Evolutionary conservation across 2,329 filamentous ascomycete species (phyloP), one percentile per base, ranked within the genome.

Genomic region (Sphaerulina musiva): DNA sequence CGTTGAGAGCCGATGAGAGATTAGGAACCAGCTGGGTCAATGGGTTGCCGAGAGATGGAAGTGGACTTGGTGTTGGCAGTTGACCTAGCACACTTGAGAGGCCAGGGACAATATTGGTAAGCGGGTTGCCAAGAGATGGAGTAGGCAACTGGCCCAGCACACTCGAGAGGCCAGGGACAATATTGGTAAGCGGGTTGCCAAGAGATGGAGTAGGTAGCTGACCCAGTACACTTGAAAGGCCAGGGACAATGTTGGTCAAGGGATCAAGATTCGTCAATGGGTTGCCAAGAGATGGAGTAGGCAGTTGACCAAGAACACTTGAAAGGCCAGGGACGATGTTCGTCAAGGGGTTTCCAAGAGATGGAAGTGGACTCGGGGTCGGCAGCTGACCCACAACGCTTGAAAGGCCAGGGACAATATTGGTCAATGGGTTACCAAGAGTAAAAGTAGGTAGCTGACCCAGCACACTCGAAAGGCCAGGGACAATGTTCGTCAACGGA

Each of bases 311-410:
- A 8, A 56, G 40, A 6, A 56, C 23, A 14, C 29, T 42, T 3
- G 46, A 53, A 11, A 56, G 32, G 3, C 47, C 50, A 23, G 41
- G 46, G 5, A 46, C 46, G 4, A 54, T 31, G 42, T 53, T 50
- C 6, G 54, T 46, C 8, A 56, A 34, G 4, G 36, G 34, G 10
- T 36, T 36, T 3, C 12, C 34, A 8, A 36, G 4, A 10, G 34
- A 36, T 36, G 34, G 34, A 10, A 34, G 11, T 34, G 32, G 32
- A 2, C 7, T 7, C 6, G 11, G 7, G 7, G 34, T 10, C 3
- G 34, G 34, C 7, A 36, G n/a, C 11, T 26, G 14, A 3, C 11
- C 17, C 6, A 55, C 6, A 4, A 42, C 9, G 3, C 46, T 50
- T 3, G 53, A 44, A 9, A 51, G 12, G 1, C 31, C 48, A 20